These are phyloP conservation scores for Themeda triandra DNA, from an alignment of 176 grass and related monocot species.

Conservation along the genomic window DNA sequence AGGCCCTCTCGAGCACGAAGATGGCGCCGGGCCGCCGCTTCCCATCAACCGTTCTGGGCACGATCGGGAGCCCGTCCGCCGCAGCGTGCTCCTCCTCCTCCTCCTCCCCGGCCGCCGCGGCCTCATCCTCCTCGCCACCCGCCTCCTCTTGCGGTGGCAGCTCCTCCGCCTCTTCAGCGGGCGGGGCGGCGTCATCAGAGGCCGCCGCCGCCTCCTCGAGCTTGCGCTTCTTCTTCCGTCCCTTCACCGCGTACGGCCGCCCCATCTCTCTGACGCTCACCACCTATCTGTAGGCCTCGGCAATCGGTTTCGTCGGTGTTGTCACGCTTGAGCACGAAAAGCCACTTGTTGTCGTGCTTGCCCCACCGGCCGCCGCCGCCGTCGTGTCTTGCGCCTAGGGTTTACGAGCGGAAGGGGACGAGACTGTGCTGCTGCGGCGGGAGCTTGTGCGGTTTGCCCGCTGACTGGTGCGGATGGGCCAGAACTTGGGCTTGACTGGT, in stretches of 20 bases:
- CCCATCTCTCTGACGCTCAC: slow-evolving; percentile 45
- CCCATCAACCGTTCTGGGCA: slow-evolving; percentile 40
- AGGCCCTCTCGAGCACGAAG: slow-evolving; percentile 87
- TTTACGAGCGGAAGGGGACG: neutral
- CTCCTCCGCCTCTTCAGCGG: slow-evolving; percentile 28
- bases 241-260: slow-evolving; percentile 61
- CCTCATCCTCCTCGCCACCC: neutral
- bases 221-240: slow-evolving; percentile 73
- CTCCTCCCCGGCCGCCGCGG: neutral
- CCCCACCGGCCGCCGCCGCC: too few relatives aligned
- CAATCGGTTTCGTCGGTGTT: neutral
- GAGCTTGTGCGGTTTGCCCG: too few relatives aligned
- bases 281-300: neutral
- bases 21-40: slow-evolving; percentile 57
- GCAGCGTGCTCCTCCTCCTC: neutral
- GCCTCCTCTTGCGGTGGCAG: neutral
- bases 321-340: neutral
- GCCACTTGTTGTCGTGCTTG: neutral
- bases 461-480: too few relatives aligned
- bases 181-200: slow-evolving; percentile 19
- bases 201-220: slow-evolving; percentile 33
- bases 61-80: slow-evolving; percentile 42
- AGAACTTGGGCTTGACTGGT: too few relatives aligned
- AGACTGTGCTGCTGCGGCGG: too few relatives aligned
- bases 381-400: neutral